Evolutionary conservation across 2,329 filamentous ascomycete genomes (phyloP).

Genomic region (Ambrosiella xylebori): DNA sequence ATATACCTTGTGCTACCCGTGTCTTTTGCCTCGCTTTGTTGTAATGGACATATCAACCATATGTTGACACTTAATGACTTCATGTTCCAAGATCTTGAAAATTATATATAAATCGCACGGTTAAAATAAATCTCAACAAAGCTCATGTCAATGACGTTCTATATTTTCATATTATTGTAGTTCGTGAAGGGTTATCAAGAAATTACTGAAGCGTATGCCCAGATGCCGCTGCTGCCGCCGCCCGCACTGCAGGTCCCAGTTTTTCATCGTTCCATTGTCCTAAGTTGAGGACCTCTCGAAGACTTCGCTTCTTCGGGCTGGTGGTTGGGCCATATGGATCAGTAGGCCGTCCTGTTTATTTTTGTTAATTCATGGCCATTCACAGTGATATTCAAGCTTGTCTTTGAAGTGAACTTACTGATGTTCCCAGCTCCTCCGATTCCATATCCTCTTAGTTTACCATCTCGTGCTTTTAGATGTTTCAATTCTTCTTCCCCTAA

Average conservation of each 20-base stretch:
- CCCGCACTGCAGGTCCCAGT: background rate
- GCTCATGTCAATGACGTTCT: no score
- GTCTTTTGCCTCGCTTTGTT: no score
- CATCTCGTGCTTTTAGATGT: conserved; percentile 14
- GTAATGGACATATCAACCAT: no score
- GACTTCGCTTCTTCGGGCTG: conserved; percentile 1
- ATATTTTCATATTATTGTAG: no score
- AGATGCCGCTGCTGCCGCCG: background rate
- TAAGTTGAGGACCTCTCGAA: conserved; percentile 6
- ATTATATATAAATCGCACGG: no score
- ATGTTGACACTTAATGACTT: background rate
- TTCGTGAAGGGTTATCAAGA: no score
- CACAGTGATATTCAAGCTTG: background rate
- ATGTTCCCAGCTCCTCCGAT: conserved; percentile 26
- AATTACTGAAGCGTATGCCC: background rate
- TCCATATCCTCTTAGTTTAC: conserved; percentile 21
- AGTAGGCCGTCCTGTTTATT: conserved; percentile 15
- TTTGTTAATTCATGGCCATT: background rate
- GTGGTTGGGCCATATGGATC: conserved; percentile 15
- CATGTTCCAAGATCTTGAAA: background rate
- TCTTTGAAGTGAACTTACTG: conserved; percentile 17
- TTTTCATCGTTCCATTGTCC: conserved; percentile 7
- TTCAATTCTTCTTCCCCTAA: conserved; percentile 7
- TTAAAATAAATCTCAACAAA: no score
- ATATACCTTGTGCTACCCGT: no score